phyloP scores from a whole-genome alignment of 345 rosid species.

The Noccaea bulbosa region DNA sequence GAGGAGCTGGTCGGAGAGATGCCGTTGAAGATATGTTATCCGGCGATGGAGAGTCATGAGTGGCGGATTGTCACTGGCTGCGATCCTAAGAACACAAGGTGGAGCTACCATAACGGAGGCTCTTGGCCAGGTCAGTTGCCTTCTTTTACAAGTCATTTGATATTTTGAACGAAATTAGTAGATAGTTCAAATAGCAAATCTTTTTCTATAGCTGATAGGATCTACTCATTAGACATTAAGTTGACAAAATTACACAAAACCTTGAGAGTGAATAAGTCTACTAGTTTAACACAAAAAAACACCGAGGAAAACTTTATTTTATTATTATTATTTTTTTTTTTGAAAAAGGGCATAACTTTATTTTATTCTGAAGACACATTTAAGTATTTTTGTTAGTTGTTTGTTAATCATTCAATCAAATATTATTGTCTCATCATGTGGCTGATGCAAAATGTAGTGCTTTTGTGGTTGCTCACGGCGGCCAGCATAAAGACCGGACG shows the following conservation, averaged over 20 bases:
- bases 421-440: slow-evolving; percentile 9
- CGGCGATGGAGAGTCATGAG: slow-evolving; percentile 65
- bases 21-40: slow-evolving; percentile 65
- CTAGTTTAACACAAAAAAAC: not conserved
- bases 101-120: slow-evolving; percentile 79
- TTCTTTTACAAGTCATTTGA: slow-evolving; percentile 2
- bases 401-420: not conserved
- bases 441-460: slow-evolving; percentile 49
- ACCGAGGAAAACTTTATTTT: not conserved
- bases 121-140: slow-evolving; percentile 71
- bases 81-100: slow-evolving; percentile 70
- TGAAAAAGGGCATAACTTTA: no score
- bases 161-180: slow-evolving; percentile 14
- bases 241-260: not conserved
- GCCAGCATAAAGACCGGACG: slow-evolving; percentile 73
- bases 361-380: not conserved
- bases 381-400: not conserved
- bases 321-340: no score
- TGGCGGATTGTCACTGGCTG: slow-evolving; percentile 72
- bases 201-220: not conserved
- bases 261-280: not conserved
- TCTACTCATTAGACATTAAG: not conserved
- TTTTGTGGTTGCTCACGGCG: slow-evolving; percentile 69
- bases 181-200: not conserved
- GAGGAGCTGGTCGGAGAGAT: slow-evolving; percentile 76